Conservation (phyloP, 2,329 filamentous ascomycete genomes). For the Penicillium sp. region DNA sequence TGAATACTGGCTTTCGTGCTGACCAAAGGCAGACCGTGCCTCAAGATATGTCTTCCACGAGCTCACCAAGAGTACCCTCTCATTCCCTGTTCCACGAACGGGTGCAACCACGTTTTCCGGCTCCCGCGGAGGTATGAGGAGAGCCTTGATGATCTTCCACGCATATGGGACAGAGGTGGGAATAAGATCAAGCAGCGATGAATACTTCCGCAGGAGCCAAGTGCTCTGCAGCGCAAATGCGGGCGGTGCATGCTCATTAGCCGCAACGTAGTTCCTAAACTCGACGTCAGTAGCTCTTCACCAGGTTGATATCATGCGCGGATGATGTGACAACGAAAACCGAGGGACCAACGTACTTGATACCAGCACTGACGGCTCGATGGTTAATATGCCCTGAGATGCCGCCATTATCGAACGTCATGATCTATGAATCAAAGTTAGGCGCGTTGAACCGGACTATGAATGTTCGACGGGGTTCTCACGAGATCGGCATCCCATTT, state of each 20-base stretch:
- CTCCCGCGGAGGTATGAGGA: not conserved
- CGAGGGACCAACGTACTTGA: not conserved
- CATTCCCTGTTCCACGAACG: not conserved
- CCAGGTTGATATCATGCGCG: not conserved
- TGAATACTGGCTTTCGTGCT: conserved; percentile 1
- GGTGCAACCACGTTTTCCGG: not conserved
- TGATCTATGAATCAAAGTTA: not conserved
- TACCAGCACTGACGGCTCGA: not conserved
- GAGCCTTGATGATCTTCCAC: not conserved
- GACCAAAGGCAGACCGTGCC: not conserved
- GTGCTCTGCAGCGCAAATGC: not conserved
- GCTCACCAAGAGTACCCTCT: not conserved
- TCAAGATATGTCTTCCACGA: conserved; percentile 2
- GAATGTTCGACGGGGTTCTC: not conserved
- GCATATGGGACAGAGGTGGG: not conserved
- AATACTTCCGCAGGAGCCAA: conserved; percentile 2
- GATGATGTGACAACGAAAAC: not conserved
- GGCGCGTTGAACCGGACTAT: too few relatives aligned
- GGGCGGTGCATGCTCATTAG: not conserved
- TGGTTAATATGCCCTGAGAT: conserved; percentile 4
- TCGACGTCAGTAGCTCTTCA: not conserved
- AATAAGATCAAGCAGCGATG: not conserved
- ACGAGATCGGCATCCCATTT: conserved; percentile 1
- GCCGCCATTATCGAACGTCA: conserved; percentile 1
- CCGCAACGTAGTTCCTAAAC: not conserved